A percentile compares a stretch with the other conserved stretches of the same genome.
Conservation (phyloP, 2,329 filamentous ascomycete genomes). For the Tolypocladium endophyticum region DNA sequence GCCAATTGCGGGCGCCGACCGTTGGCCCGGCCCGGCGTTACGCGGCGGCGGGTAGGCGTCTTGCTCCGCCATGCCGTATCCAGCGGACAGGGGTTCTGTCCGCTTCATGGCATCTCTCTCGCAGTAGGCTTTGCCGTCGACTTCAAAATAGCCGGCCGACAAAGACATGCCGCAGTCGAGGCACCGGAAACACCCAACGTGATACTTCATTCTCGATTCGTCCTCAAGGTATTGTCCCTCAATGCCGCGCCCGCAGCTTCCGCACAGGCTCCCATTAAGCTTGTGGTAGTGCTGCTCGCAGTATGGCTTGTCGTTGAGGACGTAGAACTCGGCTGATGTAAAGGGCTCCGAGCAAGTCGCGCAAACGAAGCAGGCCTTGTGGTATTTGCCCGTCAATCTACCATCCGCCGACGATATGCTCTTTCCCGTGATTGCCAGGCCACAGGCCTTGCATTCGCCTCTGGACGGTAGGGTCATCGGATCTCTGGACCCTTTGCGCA, state of each 20-base stretch:
- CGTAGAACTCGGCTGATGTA: slow-evolving; percentile 82
- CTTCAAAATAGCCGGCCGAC: slow-evolving; percentile 82
- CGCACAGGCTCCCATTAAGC: slow-evolving; percentile 79
- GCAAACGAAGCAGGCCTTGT: slow-evolving; percentile 92
- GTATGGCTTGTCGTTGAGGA: slow-evolving; percentile 76
- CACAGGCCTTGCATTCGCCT: slow-evolving; percentile 76
- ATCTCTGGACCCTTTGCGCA: slow-evolving; percentile 27
- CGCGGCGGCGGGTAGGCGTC: slow-evolving; percentile 8
- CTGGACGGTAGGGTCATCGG: slow-evolving; percentile 38
- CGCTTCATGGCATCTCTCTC: slow-evolving; percentile 70
- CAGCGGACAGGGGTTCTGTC: slow-evolving; percentile 22
- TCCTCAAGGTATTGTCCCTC: slow-evolving; percentile 92
- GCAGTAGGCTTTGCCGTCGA: slow-evolving; percentile 70
- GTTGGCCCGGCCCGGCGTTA: slow-evolving; percentile 7
- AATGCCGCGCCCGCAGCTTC: slow-evolving; percentile 70
- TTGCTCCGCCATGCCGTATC: not conserved
- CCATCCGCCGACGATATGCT: slow-evolving; percentile 91
- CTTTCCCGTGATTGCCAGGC: slow-evolving; percentile 70
- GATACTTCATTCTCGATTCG: slow-evolving; percentile 66
- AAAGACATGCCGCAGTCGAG: slow-evolving; percentile 65
- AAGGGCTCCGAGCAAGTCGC: slow-evolving; percentile 74
- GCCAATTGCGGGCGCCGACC: slow-evolving; percentile 8
- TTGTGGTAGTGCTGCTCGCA: slow-evolving; percentile 90
- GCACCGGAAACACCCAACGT: slow-evolving; percentile 79
- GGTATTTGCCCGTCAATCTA: slow-evolving; percentile 82